Base-by-base conservation (phyloP, 345 rosid genomes). In the Salix arbutifolia region DNA sequence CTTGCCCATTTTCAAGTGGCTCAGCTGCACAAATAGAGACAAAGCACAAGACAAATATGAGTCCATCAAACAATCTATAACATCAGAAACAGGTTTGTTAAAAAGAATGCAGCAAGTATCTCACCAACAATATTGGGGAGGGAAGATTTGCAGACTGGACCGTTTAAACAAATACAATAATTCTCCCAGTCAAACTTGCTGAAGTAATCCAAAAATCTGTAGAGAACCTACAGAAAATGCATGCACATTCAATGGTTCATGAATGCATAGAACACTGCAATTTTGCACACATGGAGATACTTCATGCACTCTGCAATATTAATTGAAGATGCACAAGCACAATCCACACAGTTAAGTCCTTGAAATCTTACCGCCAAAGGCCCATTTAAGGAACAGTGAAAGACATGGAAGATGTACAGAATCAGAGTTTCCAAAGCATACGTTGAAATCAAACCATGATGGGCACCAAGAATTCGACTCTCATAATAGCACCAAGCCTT, bases 401-500 rank as follows among this genome's bases (percentile, higher is more conserved):
- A 96, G 50, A 83, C 79, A 82, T 96, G 89, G 85, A 91, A 86
- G 82, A 96, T 84, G 76, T 87, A 86, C 65, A 95, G 84, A 78
- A 95, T 90, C 78, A 95, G 77, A 11, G 85, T 89, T 79, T 94
- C 97, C 82, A 94, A 81, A 8, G 94, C 98, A 84, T 91, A 94
- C 12, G 98, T 90, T 37, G 98, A 89, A 74, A 94, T 86, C 83
- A 94, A 74, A 62, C 98, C 95, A 80, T 84, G 89, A 77, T 91
- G 91, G 40, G 97, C 93, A 71, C 98, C 97, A 66, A 94, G 97
- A 77, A 90, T 87, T 18, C 98, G 91, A 84, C 98, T 92, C 84
- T 94, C 98, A 58, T 94, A 94, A 71, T 90, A 94, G 86, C 98
- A 94, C 98, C 98, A 94, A 50, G 95, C 93, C 85, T 94, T 94